These are phyloP conservation scores for Funneliformis geosporum DNA, from an alignment of 192 early-diverging fungal genomes.

Conservation along the genomic window DNA sequence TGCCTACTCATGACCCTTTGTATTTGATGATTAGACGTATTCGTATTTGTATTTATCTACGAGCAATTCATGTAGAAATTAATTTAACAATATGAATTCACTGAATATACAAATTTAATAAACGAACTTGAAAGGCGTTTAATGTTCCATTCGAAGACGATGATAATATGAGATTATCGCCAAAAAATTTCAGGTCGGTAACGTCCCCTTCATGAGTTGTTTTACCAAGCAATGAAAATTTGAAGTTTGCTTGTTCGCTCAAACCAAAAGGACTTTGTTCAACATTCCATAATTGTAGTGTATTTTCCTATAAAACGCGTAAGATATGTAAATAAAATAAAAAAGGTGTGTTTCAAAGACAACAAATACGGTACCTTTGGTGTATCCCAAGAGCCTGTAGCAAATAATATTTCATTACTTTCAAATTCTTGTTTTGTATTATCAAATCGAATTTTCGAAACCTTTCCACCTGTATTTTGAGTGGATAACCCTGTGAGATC, in stretches of 20 bases:
- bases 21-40: slow-evolving; percentile 2
- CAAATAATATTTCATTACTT: slow-evolving; percentile 17
- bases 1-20: neutral
- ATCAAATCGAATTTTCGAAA: slow-evolving; percentile 33
- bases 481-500: neutral
- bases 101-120: too few relatives aligned
- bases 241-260: neutral
- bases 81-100: too few relatives aligned
- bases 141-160: slow-evolving; percentile 28
- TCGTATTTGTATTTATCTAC: neutral
- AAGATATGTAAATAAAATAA: neutral
- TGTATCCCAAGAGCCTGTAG: slow-evolving; percentile 35
- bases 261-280: slow-evolving; percentile 2
- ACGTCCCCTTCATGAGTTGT: slow-evolving; percentile 30
- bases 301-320: slow-evolving; percentile 26
- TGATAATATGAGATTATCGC: slow-evolving; percentile 13
- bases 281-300: slow-evolving; percentile 19
- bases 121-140: slow-evolving; percentile 27
- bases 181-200: slow-evolving; percentile 26
- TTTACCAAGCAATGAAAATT: neutral
- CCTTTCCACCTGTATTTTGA: slow-evolving; percentile 9
- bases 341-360: too few relatives aligned
- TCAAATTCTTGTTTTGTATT: neutral
- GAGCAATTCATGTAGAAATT: neutral
- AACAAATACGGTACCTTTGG: slow-evolving; percentile 1